phyloP scores from a whole-genome alignment of 1,139 yeast genomes.

The Groenewaldozyma sp. region DNA sequence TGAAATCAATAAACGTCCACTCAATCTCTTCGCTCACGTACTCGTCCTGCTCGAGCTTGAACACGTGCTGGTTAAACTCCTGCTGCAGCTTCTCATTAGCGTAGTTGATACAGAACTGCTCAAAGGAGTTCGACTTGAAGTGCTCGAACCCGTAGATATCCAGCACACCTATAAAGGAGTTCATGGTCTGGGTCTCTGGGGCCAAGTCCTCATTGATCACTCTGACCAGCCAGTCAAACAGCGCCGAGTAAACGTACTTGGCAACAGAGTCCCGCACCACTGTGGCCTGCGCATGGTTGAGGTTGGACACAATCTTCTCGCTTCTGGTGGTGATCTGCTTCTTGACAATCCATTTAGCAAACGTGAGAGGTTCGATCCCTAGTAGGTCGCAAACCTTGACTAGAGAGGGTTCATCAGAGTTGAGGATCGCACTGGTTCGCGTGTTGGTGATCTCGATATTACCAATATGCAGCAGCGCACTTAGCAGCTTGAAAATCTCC shows the following conservation, averaged over 20 bases:
- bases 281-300: constrained; percentile 74
- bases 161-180: constrained; percentile 86
- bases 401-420: constrained; percentile 80
- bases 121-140: constrained; percentile 87
- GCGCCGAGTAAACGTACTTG: constrained; percentile 82
- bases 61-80: constrained; percentile 95
- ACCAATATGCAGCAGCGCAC: constrained; percentile 89
- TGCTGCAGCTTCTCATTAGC: constrained; percentile 97
- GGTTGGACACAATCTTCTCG: constrained; percentile 80
- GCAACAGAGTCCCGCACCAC: constrained; percentile 96
- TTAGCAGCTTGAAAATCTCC: constrained; percentile 66
- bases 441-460: constrained; percentile 84
- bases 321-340: constrained; percentile 90
- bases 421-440: constrained; percentile 71
- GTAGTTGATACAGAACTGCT: constrained; percentile 94
- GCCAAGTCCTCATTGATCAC: constrained; percentile 76
- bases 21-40: constrained; percentile 86
- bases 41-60: constrained; percentile 94
- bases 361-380: constrained; percentile 63
- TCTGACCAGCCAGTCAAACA: constrained; percentile 92
- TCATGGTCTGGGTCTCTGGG: constrained; percentile 52
- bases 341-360: constrained; percentile 90
- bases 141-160: constrained; percentile 98
- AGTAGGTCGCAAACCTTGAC: constrained; percentile 76
- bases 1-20: constrained; percentile 94